phyloP scores from a whole-genome alignment of 768 basidiomycete genomes.

The Panellus pusillus region DNA sequence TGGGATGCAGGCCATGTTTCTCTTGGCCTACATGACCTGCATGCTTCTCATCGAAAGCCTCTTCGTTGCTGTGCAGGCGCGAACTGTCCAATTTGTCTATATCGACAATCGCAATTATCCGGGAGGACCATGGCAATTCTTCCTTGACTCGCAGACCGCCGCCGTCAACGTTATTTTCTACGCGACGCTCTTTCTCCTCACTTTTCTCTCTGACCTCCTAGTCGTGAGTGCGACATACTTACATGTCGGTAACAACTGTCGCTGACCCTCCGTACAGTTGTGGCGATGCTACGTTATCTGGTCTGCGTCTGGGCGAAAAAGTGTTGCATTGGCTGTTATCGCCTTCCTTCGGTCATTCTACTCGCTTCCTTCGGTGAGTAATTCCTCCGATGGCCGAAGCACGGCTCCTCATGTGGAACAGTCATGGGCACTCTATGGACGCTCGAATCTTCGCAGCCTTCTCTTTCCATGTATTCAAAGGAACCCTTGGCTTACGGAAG shows the following conservation, averaged over 20 bases:
- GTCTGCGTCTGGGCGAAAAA: slow-evolving; percentile 33
- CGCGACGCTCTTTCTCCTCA: slow-evolving; percentile 42
- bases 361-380: slow-evolving; percentile 42
- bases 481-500: slow-evolving; percentile 37
- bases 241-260: not conserved
- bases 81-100: slow-evolving; percentile 42
- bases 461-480: slow-evolving; percentile 38
- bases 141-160: slow-evolving; percentile 40
- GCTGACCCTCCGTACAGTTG: slow-evolving; percentile 27
- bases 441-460: slow-evolving; percentile 41
- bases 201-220: slow-evolving; percentile 42
- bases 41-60: slow-evolving; percentile 39
- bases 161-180: slow-evolving; percentile 45
- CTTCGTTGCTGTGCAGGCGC: slow-evolving; percentile 38
- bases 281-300: slow-evolving; percentile 52
- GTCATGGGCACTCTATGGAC: slow-evolving; percentile 45
- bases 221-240: slow-evolving; percentile 31
- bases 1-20: slow-evolving; percentile 29
- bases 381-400: not conserved
- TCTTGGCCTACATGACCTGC: slow-evolving; percentile 39
- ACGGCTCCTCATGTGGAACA: slow-evolving; percentile 13
- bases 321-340: slow-evolving; percentile 32
- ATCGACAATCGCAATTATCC: slow-evolving; percentile 31
- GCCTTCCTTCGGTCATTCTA: slow-evolving; percentile 35
- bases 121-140: slow-evolving; percentile 44